Conservation (phyloP, 371 early-diverging fungal genomes). For the Mortierella sp. region DNA sequence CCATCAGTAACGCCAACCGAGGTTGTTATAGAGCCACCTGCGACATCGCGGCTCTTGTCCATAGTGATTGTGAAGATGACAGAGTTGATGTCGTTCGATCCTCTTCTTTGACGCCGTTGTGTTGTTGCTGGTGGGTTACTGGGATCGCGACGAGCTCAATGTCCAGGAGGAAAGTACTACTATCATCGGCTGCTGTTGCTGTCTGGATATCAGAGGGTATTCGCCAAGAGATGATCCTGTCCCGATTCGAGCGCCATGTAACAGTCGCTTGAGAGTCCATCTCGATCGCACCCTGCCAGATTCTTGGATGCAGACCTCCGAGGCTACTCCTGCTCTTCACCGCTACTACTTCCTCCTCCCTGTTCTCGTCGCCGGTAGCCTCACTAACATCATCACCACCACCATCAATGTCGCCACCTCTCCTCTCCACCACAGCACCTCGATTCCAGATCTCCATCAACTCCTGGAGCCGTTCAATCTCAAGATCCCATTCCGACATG, state of each 20-base stretch:
- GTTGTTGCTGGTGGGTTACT: background rate
- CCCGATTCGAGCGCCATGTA: conserved; percentile 35
- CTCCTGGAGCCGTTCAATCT: background rate
- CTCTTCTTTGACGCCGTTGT: too few species aligned
- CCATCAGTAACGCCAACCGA: conserved; percentile 21
- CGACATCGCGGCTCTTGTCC: conserved; percentile 17
- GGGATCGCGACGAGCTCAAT: background rate
- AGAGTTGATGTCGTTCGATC: too few species aligned
- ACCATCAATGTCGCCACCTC: background rate
- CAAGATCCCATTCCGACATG: background rate
- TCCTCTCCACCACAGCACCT: background rate
- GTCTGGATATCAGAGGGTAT: background rate
- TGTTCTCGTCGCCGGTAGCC: background rate
- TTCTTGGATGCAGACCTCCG: background rate
- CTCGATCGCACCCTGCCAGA: conserved; percentile 5
- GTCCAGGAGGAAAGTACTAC: background rate
- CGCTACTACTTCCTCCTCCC: background rate
- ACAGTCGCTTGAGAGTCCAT: background rate
- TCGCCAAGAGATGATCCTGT: conserved; percentile 18
- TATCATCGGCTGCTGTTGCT: background rate
- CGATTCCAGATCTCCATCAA: conserved; percentile 18
- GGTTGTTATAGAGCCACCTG: conserved; percentile 13
- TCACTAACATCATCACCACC: background rate
- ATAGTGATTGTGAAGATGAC: too few species aligned
- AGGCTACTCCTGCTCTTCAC: background rate